These are phyloP conservation scores for Galerina sulciceps DNA, from an alignment of 768 basidiomycete species.

Conservation along the genomic window DNA sequence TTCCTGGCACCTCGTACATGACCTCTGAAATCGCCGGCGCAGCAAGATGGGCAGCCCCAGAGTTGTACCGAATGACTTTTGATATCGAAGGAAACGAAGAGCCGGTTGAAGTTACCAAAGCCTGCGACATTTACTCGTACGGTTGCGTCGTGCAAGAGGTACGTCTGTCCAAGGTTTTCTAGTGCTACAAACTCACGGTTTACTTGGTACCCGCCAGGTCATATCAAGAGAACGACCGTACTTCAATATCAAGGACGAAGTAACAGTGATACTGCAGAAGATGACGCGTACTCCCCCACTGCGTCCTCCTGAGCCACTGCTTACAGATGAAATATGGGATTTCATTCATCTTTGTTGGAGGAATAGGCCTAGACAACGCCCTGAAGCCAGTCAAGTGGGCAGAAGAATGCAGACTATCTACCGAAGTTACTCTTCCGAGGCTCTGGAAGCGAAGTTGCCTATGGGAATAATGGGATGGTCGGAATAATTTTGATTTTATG, in stretches of 20 bases:
- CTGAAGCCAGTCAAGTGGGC: not conserved
- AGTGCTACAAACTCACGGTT: not conserved
- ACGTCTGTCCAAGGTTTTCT: not conserved
- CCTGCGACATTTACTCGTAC: slow-evolving; percentile 1
- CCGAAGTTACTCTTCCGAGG: not conserved
- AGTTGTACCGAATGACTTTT: not conserved
- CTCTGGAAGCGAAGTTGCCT: no score
- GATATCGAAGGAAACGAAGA: not conserved
- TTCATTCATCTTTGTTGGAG: slow-evolving; percentile 3
- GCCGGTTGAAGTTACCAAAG: not conserved
- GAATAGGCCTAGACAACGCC: not conserved
- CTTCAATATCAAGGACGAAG: not conserved
- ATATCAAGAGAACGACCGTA: not conserved
- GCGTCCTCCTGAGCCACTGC: not conserved
- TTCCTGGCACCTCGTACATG: not conserved
- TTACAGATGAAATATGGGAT: slow-evolving; percentile 2
- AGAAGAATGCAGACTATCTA: not conserved
- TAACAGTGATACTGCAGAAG: not conserved
- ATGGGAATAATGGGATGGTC: no score
- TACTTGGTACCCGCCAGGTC: not conserved
- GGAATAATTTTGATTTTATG: no score
- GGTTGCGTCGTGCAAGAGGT: not conserved
- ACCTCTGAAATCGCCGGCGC: not conserved
- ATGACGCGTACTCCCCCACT: not conserved
- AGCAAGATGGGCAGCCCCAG: not conserved